Evolutionary conservation across 164 flowering plant genomes (phyloP), one percentile per base, ranked within the genome.

Genomic region (Aristolochia californica): DNA sequence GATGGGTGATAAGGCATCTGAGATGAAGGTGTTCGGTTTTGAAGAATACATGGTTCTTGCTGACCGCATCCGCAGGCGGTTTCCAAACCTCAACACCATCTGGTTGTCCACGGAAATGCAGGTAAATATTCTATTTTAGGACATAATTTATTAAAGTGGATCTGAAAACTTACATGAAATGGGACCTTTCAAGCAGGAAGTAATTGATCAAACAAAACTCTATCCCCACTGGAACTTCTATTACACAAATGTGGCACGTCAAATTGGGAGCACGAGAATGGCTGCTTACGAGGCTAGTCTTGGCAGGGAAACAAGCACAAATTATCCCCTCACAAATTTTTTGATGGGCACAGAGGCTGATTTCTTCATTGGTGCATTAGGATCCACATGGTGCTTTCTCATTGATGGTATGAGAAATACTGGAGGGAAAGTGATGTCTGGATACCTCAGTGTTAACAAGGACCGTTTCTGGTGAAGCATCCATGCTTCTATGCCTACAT

Each of bases 81-180:
- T 89, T 62, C 97, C 96, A 15, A 69, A 85, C 43, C 85, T 89
- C 3, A 76, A 79, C 30, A 77, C 58, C 74, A 76, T 87, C 56
- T 87, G 99, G 99, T 87, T 93, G 53, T 93, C 97, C 38, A 85
- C 99, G 0, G 97, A 93, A 78, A 93, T 93, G 97, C 87, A 88
- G 95, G 97, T 89, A n/a, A 13, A 22, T 50, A 28, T 45, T 14
- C 16, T 1, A 48, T 21, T 24, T 12, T 17, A 56, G n/a, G 43
- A 10, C 45, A n/a, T n/a, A n/a, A 22, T 5, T 34, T 15, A 21
- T 1, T 4, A 22, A 26, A 34, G 40, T 8, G 40, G 40, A 34
- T 13, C n/a, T 20, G 59, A 48, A n/a, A 23, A 13, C 8, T 14
- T 40, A 21, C n/a, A 25, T 27, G 16, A 38, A 26, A 11, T 43